Base-by-base conservation (phyloP, 2,329 filamentous ascomycete genomes). In the Camillea tinctor region DNA sequence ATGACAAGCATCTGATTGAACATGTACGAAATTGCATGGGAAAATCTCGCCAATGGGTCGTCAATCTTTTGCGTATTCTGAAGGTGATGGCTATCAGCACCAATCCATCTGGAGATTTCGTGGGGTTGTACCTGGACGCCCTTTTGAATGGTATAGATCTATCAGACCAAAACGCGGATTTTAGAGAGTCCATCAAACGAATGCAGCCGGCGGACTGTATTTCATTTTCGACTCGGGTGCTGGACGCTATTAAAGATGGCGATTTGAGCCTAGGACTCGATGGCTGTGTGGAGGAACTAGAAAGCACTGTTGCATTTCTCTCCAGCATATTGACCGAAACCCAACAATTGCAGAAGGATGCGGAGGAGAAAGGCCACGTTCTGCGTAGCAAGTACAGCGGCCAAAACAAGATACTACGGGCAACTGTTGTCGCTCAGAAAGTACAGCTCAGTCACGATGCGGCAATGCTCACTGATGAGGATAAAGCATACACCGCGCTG, bases 401-500 rank as follows among this genome's bases (percentile, higher is more conserved):
- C 11, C 88, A 89, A 64, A 84, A 84, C 75, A 88, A 86, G 64
- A 86, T 89, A 50, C 76, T 92, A 49, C 83, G 92, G 51, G 92
- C 91, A 1, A 94, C 91, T 0, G 86, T 94, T 30, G 86, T 94
- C 55, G 90, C 90, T 17, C 90, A 94, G 70, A 90, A 91, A 71
- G 90, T 95, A 19, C 88, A 93, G 69, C 80, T 95, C 49, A 92
- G 89, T 75, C 89, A 87, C 64, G 88, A 93, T 71, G 88, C 88
- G 65, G 87, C 90, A 1, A 80, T 84, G 3, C 80, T 94, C 24
- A 90, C 89, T 0, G 82, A 88, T 51, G 81, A 89, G 65, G 91
- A 94, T 75, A 86, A 84, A 64, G 81, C 83, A 4, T 92, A 92
- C 71, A 92, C 90, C 17, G 76, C 79, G 22, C 75, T 91, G 11